phyloP scores from a whole-genome alignment of 2,329 filamentous ascomycete genomes.

The Colletotrichum sojae region DNA sequence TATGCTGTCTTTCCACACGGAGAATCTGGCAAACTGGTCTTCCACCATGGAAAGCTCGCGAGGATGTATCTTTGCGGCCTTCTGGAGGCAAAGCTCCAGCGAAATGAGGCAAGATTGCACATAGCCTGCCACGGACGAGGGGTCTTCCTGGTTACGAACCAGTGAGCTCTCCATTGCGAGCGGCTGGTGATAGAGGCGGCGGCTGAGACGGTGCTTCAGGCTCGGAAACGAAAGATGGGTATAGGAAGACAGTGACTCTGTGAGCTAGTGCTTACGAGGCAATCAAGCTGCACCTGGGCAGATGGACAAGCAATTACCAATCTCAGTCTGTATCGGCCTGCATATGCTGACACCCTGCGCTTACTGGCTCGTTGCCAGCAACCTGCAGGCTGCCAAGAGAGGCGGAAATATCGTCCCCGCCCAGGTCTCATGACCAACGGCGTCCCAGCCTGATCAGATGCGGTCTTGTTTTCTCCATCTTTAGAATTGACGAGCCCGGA shows the following conservation, averaged over 20 bases:
- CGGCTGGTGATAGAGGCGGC: no score
- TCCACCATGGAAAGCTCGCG: conserved; percentile 36
- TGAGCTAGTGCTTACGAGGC: no score
- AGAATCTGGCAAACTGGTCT: conserved; percentile 43
- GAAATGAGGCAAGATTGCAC: not conserved
- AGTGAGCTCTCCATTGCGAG: no score
- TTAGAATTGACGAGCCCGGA: no score
- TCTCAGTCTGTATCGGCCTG: not conserved
- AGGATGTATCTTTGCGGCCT: not conserved
- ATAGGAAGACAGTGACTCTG: no score
- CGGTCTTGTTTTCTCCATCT: not conserved
- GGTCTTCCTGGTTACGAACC: not conserved
- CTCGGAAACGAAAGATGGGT: no score
- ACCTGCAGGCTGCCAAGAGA: not conserved
- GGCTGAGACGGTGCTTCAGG: no score
- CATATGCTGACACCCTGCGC: not conserved
- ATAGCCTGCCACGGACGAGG: not conserved
- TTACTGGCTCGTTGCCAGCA: not conserved
- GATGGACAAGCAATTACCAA: no score
- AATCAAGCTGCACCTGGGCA: no score
- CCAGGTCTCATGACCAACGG: not conserved
- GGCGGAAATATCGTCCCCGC: not conserved
- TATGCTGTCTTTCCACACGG: conserved; percentile 38
- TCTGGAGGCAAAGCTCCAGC: not conserved
- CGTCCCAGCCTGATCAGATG: not conserved